Conservation (phyloP, 306 rosid species). For the Parietaria judaica region DNA sequence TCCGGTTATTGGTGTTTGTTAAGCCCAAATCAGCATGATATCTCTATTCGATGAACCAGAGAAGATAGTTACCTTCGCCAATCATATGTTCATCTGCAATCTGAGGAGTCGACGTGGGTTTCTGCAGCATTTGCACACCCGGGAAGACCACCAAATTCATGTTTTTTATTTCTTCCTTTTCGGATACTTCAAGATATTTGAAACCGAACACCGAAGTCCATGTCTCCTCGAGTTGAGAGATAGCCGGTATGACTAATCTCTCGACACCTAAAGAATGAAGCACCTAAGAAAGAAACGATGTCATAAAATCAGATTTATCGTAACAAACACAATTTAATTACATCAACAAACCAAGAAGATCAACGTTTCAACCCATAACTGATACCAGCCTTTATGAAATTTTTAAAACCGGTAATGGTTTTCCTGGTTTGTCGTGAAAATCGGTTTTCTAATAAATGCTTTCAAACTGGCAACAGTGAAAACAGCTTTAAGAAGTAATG, state of each 20-base stretch:
- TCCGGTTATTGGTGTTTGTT: too few relatives aligned
- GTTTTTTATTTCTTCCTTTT: constrained; percentile 47
- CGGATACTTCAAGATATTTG: constrained; percentile 47
- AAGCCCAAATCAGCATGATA: too few relatives aligned
- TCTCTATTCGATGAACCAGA: too few relatives aligned
- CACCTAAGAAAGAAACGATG: constrained; percentile 37
- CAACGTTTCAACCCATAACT: neutral
- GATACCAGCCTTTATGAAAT: too few relatives aligned
- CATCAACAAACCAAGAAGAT: constrained; percentile 21
- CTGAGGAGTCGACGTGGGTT: constrained; percentile 33
- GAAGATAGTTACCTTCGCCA: constrained; percentile 35
- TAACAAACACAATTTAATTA: too few relatives aligned
- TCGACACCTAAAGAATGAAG: constrained; percentile 70
- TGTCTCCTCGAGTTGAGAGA: constrained; percentile 63
- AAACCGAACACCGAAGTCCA: constrained; percentile 91
- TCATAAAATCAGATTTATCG: neutral
- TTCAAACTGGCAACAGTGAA: too few relatives aligned
- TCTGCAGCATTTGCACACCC: constrained; percentile 72
- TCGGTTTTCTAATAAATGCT: too few relatives aligned
- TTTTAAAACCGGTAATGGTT: too few relatives aligned
- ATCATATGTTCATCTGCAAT: constrained; percentile 23
- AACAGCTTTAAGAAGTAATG: too few relatives aligned
- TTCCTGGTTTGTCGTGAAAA: too few relatives aligned
- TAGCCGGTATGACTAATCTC: constrained; percentile 83
- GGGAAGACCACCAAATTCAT: constrained; percentile 79